Conservation (phyloP, 768 basidiomycete species). For the Scleroderma citrinum region DNA sequence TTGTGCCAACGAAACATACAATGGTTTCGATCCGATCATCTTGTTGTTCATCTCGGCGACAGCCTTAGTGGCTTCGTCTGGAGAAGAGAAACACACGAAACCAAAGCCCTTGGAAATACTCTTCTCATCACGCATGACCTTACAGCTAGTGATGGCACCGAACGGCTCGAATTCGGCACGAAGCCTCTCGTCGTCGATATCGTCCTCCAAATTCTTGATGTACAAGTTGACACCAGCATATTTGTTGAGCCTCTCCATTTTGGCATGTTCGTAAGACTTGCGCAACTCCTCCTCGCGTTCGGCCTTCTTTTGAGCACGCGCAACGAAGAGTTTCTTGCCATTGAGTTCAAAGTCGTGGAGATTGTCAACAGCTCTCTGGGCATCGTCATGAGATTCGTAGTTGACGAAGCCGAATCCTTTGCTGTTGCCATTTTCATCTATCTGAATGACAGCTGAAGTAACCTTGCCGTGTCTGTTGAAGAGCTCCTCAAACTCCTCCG, state of each 20-base stretch:
- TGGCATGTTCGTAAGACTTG: constrained; percentile 88
- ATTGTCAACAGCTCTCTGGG: constrained; percentile 80
- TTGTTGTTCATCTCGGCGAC: constrained; percentile 99
- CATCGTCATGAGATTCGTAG: constrained; percentile 89
- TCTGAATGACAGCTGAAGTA: constrained; percentile 81
- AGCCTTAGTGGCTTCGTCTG: constrained; percentile 98
- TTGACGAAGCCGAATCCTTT: constrained; percentile 99
- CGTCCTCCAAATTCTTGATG: constrained; percentile 99
- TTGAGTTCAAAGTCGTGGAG: constrained; percentile 82
- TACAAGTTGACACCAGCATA: constrained; percentile 99
- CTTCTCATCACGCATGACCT: constrained; percentile 98
- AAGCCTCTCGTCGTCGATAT: constrained; percentile 95
- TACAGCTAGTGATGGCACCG: constrained; percentile 96
- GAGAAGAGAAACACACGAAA: constrained; percentile 97
- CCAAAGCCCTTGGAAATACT: constrained; percentile 92
- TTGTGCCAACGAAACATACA: constrained; percentile 98
- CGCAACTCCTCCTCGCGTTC: constrained; percentile 98
- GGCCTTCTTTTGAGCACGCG: constrained; percentile 96
- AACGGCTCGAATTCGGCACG: constrained; percentile 95
- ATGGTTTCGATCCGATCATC: constrained; percentile 97
- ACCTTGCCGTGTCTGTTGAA: constrained; percentile 75
- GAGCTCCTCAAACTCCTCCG: constrained; percentile 81
- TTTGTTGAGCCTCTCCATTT: constrained; percentile 97
- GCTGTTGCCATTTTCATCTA: constrained; percentile 87
- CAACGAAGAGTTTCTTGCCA: constrained; percentile 89